Percentiles rank a stretch among this genome's conserved stretches.
phyloP scores from a whole-genome alignment of 768 basidiomycete genomes.

The Trametes villosa region DNA sequence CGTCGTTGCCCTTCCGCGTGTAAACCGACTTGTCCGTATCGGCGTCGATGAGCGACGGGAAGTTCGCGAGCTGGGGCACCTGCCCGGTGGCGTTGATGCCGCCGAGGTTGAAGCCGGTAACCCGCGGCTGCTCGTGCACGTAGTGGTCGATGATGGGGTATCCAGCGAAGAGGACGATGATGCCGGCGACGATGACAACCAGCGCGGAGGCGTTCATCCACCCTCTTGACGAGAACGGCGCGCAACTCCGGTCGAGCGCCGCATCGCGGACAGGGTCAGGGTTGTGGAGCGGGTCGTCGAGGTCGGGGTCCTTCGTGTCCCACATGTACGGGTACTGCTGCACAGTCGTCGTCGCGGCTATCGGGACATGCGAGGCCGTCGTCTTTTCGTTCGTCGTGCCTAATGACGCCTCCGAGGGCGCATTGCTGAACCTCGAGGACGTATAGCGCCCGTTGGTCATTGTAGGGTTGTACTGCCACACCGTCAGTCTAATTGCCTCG shows the following conservation, averaged over 20 bases:
- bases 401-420: conserved; percentile 50
- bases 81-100: conserved; percentile 89
- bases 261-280: conserved; percentile 78
- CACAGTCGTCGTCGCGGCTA: conserved; percentile 59
- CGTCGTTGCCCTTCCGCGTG: conserved; percentile 72
- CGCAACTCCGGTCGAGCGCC: conserved; percentile 60
- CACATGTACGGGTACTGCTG: conserved; percentile 70
- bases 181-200: conserved; percentile 63
- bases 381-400: conserved; percentile 43
- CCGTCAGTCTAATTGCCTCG: background rate
- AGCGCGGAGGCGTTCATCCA: conserved; percentile 81
- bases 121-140: conserved; percentile 28
- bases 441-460: conserved; percentile 48
- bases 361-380: conserved; percentile 29
- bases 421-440: conserved; percentile 60
- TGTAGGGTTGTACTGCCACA: conserved; percentile 61
- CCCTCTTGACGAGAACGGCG: conserved; percentile 80
- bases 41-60: conserved; percentile 73
- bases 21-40: conserved; percentile 67
- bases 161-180: conserved; percentile 83
- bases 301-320: conserved; percentile 81
- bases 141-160: conserved; percentile 80
- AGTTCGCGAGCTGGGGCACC: conserved; percentile 71
- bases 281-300: conserved; percentile 91
- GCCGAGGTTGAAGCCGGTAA: conserved; percentile 81